phyloP scores from a whole-genome alignment of 306 rosid species.

The Cucumis melo region DNA sequence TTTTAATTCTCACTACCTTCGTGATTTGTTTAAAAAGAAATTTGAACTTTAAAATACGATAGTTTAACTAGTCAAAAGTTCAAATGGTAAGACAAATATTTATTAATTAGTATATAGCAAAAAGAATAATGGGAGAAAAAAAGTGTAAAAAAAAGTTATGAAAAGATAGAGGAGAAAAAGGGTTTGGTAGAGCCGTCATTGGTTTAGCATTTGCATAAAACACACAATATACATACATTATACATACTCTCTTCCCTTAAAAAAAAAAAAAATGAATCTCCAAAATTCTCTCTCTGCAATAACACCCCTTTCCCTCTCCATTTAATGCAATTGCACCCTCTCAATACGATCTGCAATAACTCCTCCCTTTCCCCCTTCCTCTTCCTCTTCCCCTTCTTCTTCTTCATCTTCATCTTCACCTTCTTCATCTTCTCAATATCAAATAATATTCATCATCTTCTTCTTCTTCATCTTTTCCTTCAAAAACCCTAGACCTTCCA shows the following conservation, averaged over 20 bases:
- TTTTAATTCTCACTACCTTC: too few relatives aligned
- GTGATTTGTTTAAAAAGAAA: too few relatives aligned
- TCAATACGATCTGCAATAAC: conserved; percentile 94
- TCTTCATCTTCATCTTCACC: background rate
- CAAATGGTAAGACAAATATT: too few relatives aligned
- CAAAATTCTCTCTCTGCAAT: conserved; percentile 30
- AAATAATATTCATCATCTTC: background rate
- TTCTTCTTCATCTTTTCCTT: conserved; percentile 8
- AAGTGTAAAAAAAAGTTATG: too few relatives aligned
- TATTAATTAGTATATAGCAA: too few relatives aligned
- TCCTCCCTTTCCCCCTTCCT: conserved; percentile 23
- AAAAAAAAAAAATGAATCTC: conserved; percentile 11
- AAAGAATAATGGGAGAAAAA: too few relatives aligned
- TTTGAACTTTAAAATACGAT: too few relatives aligned
- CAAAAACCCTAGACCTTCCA: conserved; percentile 1
- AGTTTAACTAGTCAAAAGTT: too few relatives aligned
- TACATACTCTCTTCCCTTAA: conserved; percentile 7
- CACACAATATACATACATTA: background rate
- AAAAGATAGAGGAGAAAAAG: background rate
- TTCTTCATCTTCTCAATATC: background rate
- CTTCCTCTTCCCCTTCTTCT: conserved; percentile 3
- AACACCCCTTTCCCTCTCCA: conserved; percentile 66
- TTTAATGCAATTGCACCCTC: conserved; percentile 99
- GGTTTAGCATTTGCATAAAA: conserved; percentile 8
- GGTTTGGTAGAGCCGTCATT: conserved; percentile 14